Conservation (phyloP, 805 yeast genomes). For the Metahyphopichia silvanorum region DNA sequence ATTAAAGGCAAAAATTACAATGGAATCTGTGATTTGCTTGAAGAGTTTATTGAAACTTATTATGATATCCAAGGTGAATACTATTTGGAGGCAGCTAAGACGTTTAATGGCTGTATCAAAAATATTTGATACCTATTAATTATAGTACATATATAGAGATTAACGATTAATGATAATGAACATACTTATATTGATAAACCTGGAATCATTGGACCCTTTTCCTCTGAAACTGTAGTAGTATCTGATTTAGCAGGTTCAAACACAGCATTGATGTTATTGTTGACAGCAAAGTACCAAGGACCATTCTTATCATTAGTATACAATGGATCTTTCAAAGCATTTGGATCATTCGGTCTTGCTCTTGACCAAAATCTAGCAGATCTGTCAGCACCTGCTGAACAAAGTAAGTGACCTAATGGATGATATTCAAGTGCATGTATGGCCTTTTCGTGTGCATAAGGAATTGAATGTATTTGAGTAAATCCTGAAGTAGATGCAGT, state of each 20-base stretch:
- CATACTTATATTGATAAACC: too few species aligned
- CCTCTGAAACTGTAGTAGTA: background rate
- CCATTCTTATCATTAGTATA: slow-evolving; percentile 57
- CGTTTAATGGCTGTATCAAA: too few species aligned
- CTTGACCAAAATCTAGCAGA: slow-evolving; percentile 94
- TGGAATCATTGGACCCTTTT: too few species aligned
- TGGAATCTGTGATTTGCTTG: slow-evolving; percentile 4
- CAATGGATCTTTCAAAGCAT: slow-evolving; percentile 75
- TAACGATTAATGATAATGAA: background rate
- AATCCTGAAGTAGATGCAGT: slow-evolving; percentile 10
- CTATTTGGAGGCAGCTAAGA: slow-evolving; percentile 24
- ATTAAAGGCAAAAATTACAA: slow-evolving; percentile 8
- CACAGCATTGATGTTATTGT: slow-evolving; percentile 43
- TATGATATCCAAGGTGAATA: slow-evolving; percentile 17
- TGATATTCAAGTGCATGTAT: slow-evolving; percentile 88
- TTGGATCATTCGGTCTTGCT: slow-evolving; percentile 85
- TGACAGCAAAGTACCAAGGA: slow-evolving; percentile 47
- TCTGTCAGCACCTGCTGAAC: slow-evolving; percentile 92
- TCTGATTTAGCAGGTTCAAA: slow-evolving; percentile 24
- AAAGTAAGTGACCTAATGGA: slow-evolving; percentile 87
- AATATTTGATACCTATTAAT: too few species aligned
- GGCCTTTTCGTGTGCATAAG: slow-evolving; percentile 93
- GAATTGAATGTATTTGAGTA: slow-evolving; percentile 60
- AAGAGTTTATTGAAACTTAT: slow-evolving; percentile 14
- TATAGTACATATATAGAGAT: too few species aligned